phyloP scores from a whole-genome alignment of 768 basidiomycete species.

The Tylopilus subfusipes region DNA sequence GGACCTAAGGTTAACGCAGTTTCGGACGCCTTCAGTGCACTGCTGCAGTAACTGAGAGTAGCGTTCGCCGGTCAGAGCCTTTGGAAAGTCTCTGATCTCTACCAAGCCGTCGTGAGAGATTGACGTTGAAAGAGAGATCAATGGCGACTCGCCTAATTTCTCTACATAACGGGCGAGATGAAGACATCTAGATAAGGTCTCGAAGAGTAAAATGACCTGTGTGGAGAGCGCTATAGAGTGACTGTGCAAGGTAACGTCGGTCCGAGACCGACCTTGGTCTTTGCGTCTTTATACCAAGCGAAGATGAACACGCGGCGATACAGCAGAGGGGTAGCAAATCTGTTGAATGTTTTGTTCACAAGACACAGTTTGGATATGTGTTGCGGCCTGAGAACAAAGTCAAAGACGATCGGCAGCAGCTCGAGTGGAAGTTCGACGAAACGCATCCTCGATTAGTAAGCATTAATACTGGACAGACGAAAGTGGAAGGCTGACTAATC shows the following conservation, averaged over 20 bases:
- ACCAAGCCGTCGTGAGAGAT: conserved; percentile 5
- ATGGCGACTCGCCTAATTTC: conserved; percentile 48
- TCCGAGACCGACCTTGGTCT: conserved; percentile 45
- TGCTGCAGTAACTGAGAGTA: conserved; percentile 36
- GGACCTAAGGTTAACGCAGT: conserved; percentile 57
- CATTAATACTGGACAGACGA: not conserved
- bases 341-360: conserved; percentile 55
- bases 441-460: too few relatives aligned
- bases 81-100: conserved; percentile 78
- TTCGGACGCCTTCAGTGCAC: conserved; percentile 50
- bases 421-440: conserved; percentile 66
- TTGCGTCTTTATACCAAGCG: conserved; percentile 68
- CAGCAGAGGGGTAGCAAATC: conserved; percentile 46
- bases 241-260: not conserved
- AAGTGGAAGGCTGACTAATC: conserved; percentile 27
- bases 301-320: conserved; percentile 62
- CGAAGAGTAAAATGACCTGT: conserved; percentile 61
- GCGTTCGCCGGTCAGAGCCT: conserved; percentile 34
- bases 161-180: conserved; percentile 58
- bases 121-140: not conserved
- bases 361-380: conserved; percentile 52
- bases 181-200: conserved; percentile 51
- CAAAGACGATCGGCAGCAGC: conserved; percentile 54
- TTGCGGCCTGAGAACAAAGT: conserved; percentile 46
- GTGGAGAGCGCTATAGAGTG: not conserved